Percentiles rank a stretch among this genome's conserved stretches.
Evolutionary conservation across 345 rosid species (phyloP).

Genomic region (Kandelia obovata): DNA sequence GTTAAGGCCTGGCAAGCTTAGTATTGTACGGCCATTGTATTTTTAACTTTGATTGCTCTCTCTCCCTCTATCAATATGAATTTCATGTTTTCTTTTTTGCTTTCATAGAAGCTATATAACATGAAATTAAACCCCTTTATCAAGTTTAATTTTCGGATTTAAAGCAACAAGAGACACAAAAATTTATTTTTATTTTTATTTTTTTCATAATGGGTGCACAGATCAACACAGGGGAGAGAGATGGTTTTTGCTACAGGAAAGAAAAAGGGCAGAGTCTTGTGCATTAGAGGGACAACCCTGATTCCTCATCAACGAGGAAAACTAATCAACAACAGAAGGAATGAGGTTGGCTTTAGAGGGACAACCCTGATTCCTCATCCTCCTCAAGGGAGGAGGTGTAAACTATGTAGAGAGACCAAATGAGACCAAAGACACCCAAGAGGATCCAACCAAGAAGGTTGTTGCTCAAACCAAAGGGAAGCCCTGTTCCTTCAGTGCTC

Average conservation of each 20-base stretch:
- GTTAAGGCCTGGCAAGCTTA: no score
- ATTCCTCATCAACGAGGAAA: neutral
- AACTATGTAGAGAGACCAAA: conserved; percentile 72
- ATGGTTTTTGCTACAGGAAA: neutral
- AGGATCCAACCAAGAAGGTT: conserved; percentile 92
- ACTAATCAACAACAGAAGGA: neutral
- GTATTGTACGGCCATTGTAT: no score
- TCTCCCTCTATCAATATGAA: no score
- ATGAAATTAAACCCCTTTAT: no score
- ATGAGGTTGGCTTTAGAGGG: conserved; percentile 45
- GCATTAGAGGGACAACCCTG: no score
- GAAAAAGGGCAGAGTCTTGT: neutral
- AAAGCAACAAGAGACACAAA: no score
- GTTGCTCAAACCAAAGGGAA: conserved; percentile 94
- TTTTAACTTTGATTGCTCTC: no score
- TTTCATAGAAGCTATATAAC: no score
- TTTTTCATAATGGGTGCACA: neutral
- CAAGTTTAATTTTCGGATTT: no score
- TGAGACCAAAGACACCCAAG: conserved; percentile 73
- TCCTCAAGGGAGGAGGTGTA: conserved; percentile 71
- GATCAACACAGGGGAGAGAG: neutral
- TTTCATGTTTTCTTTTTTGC: no score
- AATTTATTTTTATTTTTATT: no score
- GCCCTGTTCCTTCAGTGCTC: conserved; percentile 87
- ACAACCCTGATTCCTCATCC: conserved; percentile 89